Conservation (phyloP, 805 yeast species). For the Helenozyma baotianmanensis region DNA sequence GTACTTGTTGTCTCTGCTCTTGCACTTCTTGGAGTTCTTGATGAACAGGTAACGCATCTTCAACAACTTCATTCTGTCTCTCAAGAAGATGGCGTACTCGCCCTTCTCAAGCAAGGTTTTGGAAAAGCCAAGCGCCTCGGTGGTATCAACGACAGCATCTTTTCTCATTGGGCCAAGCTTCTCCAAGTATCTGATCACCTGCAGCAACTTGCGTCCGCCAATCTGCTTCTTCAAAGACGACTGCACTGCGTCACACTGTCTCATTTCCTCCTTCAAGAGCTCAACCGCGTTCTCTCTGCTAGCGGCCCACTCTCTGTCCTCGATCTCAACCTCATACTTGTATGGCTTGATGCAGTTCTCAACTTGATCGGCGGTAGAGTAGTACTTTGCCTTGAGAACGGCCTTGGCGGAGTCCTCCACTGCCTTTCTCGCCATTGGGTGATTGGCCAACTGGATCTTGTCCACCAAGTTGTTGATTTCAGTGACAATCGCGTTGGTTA, state of each 20-base stretch:
- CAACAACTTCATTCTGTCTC: slow-evolving; percentile 65
- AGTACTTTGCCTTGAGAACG: slow-evolving; percentile 73
- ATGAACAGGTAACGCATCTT: slow-evolving; percentile 68
- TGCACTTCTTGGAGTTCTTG: slow-evolving; percentile 71
- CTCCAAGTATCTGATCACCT: slow-evolving; percentile 71
- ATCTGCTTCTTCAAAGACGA: slow-evolving; percentile 58
- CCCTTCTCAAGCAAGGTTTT: slow-evolving; percentile 71
- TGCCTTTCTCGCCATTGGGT: slow-evolving; percentile 78
- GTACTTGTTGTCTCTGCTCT: slow-evolving; percentile 72
- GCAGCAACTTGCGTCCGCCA: slow-evolving; percentile 80
- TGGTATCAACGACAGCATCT: slow-evolving; percentile 38
- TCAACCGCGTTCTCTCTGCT: slow-evolving; percentile 75
- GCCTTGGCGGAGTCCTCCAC: slow-evolving; percentile 80
- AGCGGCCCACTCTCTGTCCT: slow-evolving; percentile 86
- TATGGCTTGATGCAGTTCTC: slow-evolving; percentile 98
- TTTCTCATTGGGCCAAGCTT: slow-evolving; percentile 35
- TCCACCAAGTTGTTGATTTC: slow-evolving; percentile 74
- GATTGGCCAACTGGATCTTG: slow-evolving; percentile 71
- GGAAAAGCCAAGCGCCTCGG: slow-evolving; percentile 83
- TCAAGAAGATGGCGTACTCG: slow-evolving; percentile 75
- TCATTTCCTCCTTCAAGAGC: slow-evolving; percentile 76
- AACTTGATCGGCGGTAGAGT: slow-evolving; percentile 95
- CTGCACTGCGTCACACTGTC: slow-evolving; percentile 70
- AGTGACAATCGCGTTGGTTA: slow-evolving; percentile 72
- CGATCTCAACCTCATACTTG: slow-evolving; percentile 94